Base-by-base conservation (phyloP, 2,329 filamentous ascomycete species). In the Xylaria sp. region DNA sequence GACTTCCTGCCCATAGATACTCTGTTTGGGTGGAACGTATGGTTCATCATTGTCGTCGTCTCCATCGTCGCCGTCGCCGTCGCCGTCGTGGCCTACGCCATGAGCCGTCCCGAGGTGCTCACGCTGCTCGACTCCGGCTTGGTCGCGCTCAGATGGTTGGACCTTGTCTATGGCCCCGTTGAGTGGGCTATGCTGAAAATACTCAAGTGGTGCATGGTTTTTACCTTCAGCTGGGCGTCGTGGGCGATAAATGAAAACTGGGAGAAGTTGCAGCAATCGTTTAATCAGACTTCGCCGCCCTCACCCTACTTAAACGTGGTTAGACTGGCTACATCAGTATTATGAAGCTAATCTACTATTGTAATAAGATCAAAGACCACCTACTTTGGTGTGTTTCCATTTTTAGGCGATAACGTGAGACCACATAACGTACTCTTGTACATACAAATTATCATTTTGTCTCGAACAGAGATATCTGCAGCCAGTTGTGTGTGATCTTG, bases 81-180 rank as follows among this genome's bases (percentile, higher is more conserved):
- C 10, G 8, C 62, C 2, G 31, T 73, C 10, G 62, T 66, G 12
- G 23, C 67, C 1, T 68, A 54, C 56, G 62, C 70, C 33, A 25
- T 74, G 23, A 69, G 54, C 48, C 60, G 56, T 23, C 68, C 70
- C n/a, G 69, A 72, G 54, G 33, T 68, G 13, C 62, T 63, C 6
- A 64, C 43, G 3, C 23, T 76, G 36, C 31, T 76, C 4, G 57
- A 74, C 31, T 68, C 70, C 48, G 75, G 75, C 8, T 51, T 77
- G 7, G 71, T 73, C 0, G 62, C 60, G n/a, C 65, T 75, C n/a
- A 52, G 62, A 9, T 75, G 70, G 75, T 1, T 72, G 1, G 66
- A 70, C 4, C 5, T 65, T 2, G 65, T 71, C 15, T 60, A 75
- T 49, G 70, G 20, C 57, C 74, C 73, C 3, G 2, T 75, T 3